These are phyloP conservation scores for Colletotrichum sp. DNA, from an alignment of 2,329 filamentous ascomycete species.

Conservation along the genomic window DNA sequence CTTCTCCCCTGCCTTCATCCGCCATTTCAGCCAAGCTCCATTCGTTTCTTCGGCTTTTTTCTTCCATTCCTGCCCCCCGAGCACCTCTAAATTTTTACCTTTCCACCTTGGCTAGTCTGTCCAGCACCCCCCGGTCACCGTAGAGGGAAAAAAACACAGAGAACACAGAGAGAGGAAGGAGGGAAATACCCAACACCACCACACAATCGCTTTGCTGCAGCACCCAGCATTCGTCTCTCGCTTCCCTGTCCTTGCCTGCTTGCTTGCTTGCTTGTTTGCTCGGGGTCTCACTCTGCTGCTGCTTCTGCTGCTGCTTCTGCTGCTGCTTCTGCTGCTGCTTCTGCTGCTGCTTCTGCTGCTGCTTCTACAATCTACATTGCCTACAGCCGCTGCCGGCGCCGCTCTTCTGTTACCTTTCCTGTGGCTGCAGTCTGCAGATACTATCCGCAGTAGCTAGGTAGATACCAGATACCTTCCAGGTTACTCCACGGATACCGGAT, in stretches of 20 bases:
- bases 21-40: background rate
- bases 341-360: background rate
- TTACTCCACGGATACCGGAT: background rate
- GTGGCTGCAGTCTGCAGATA: constrained; percentile 11
- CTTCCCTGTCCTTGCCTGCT: constrained; percentile 6
- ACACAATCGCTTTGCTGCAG: constrained; percentile 14
- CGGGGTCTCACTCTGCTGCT: background rate
- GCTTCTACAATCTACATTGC: background rate
- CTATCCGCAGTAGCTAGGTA: background rate
- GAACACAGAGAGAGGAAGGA: background rate
- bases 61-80: background rate
- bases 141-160: background rate
- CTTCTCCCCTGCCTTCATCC: background rate
- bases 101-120: background rate
- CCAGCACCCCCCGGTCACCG: constrained; percentile 6
- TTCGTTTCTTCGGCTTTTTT: background rate
- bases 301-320: background rate
- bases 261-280: background rate
- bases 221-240: background rate
- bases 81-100: background rate
- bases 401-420: background rate
- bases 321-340: background rate
- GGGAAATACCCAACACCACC: background rate
- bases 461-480: background rate
- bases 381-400: background rate